Conservation (phyloP, 495 filamentous ascomycete species). For the Hapsidospora chrysogenum region DNA sequence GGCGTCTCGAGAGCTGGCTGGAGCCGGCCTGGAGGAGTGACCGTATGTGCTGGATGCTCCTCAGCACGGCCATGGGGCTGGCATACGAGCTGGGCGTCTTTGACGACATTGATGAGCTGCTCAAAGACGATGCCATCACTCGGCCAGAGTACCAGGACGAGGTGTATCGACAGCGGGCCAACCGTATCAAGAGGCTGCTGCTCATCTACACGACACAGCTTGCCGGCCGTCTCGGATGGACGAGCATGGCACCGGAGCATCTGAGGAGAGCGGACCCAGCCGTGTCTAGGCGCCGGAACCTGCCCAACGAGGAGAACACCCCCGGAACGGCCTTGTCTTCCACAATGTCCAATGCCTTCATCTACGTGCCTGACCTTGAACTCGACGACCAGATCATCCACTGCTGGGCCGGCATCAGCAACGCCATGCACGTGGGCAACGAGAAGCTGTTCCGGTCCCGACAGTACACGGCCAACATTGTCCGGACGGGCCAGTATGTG, state of each 20-base stretch:
- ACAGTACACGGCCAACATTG: slow-evolving; percentile 69
- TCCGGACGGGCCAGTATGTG: slow-evolving; percentile 69
- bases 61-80: slow-evolving; percentile 76
- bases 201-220: slow-evolving; percentile 83
- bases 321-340: slow-evolving; percentile 35
- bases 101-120: slow-evolving; percentile 55
- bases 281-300: slow-evolving; percentile 21
- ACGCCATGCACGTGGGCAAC: slow-evolving; percentile 76
- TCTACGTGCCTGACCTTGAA: slow-evolving; percentile 39
- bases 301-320: slow-evolving; percentile 29
- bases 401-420: slow-evolving; percentile 81
- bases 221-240: slow-evolving; percentile 80
- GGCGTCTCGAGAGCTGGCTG: slow-evolving; percentile 81
- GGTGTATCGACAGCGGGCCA: slow-evolving; percentile 58
- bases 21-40: slow-evolving; percentile 95
- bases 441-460: slow-evolving; percentile 69
- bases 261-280: slow-evolving; percentile 31
- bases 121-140: slow-evolving; percentile 32
- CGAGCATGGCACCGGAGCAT: slow-evolving; percentile 73
- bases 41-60: slow-evolving; percentile 96
- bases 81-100: slow-evolving; percentile 93
- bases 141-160: slow-evolving; percentile 48
- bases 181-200: slow-evolving; percentile 68
- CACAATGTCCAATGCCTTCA: slow-evolving; percentile 28
- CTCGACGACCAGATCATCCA: slow-evolving; percentile 67